Percentiles rank a stretch among this genome's conserved stretches.
phyloP scores from a whole-genome alignment of 2,329 filamentous ascomycete species.

The Aureobasidium sp. region DNA sequence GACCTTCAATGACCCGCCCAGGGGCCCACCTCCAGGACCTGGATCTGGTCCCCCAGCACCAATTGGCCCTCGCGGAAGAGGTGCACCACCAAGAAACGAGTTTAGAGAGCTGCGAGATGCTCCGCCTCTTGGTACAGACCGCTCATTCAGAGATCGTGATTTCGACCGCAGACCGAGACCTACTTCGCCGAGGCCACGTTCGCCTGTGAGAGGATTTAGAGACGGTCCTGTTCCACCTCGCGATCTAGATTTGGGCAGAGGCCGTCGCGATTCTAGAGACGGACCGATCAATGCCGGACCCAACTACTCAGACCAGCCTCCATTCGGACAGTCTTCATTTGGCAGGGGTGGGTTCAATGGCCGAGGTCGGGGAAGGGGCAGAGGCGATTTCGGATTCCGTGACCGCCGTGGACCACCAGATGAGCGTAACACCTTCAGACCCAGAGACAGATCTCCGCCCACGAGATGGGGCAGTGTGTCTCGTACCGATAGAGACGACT shows the following conservation, averaged over 20 bases:
- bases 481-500: slow-evolving; percentile 35
- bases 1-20: slow-evolving; percentile 60
- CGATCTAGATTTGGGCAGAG: slow-evolving; percentile 60
- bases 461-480: slow-evolving; percentile 45
- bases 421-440: slow-evolving; percentile 53
- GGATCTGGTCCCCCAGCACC: slow-evolving; percentile 28
- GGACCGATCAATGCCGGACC: slow-evolving; percentile 66
- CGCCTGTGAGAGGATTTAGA: slow-evolving; percentile 51
- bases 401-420: slow-evolving; percentile 40
- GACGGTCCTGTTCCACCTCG: slow-evolving; percentile 56
- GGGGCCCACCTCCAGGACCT: slow-evolving; percentile 26
- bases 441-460: slow-evolving; percentile 43
- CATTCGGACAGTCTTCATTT: slow-evolving; percentile 45
- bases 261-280: slow-evolving; percentile 63
- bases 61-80: slow-evolving; percentile 54
- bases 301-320: slow-evolving; percentile 60
- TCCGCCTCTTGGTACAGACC: slow-evolving; percentile 53
- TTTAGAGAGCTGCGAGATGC: slow-evolving; percentile 54
- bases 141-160: slow-evolving; percentile 47
- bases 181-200: slow-evolving; percentile 56
- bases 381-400: slow-evolving; percentile 46
- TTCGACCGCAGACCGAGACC: slow-evolving; percentile 52
- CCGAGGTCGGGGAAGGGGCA: slow-evolving; percentile 46
- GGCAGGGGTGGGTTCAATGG: slow-evolving; percentile 49
- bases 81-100: slow-evolving; percentile 52